phyloP scores from a whole-genome alignment of 139 green algal genomes.

The Picochlorum costavermella region DNA sequence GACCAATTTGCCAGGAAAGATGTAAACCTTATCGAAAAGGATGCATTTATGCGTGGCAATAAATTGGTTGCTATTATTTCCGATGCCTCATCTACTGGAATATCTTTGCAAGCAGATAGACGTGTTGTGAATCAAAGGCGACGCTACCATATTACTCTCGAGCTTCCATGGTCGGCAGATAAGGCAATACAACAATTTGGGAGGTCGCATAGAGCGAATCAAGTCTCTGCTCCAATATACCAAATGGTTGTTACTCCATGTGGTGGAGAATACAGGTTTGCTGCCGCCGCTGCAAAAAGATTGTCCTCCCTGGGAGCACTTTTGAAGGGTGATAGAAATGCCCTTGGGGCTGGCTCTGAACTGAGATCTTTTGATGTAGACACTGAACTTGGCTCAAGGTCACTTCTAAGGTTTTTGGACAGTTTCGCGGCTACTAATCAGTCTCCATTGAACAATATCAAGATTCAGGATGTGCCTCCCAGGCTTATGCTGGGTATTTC shows the following conservation, averaged over 20 bases:
- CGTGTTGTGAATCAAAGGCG: constrained; percentile 39
- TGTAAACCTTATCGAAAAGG: constrained; percentile 25
- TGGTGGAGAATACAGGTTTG: constrained; percentile 82
- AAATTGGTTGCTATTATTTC: constrained; percentile 90
- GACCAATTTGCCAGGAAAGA: constrained; percentile 12
- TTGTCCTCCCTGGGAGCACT: constrained; percentile 74
- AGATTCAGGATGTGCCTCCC: too few species aligned
- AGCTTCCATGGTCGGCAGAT: constrained; percentile 85
- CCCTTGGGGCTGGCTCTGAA: constrained; percentile 25
- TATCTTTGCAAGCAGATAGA: constrained; percentile 47
- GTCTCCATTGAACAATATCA: too few species aligned
- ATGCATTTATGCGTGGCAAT: constrained; percentile 34
- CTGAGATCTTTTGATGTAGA: constrained; percentile 27
- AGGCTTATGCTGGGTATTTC: background rate
- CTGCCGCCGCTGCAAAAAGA: constrained; percentile 63
- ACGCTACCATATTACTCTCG: constrained; percentile 77
- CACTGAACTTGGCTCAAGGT: background rate
- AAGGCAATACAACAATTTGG: constrained; percentile 91
- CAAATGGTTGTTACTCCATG: constrained; percentile 64
- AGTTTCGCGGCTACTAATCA: background rate
- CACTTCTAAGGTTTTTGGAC: constrained; percentile 2
- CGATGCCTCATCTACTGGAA: constrained; percentile 71
- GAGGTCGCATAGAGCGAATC: constrained; percentile 33
- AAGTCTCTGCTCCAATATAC: constrained; percentile 40
- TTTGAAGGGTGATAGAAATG: constrained; percentile 29